phyloP scores from a whole-genome alignment of 2,329 filamentous ascomycete species.

The Colletotrichum scovillei region DNA sequence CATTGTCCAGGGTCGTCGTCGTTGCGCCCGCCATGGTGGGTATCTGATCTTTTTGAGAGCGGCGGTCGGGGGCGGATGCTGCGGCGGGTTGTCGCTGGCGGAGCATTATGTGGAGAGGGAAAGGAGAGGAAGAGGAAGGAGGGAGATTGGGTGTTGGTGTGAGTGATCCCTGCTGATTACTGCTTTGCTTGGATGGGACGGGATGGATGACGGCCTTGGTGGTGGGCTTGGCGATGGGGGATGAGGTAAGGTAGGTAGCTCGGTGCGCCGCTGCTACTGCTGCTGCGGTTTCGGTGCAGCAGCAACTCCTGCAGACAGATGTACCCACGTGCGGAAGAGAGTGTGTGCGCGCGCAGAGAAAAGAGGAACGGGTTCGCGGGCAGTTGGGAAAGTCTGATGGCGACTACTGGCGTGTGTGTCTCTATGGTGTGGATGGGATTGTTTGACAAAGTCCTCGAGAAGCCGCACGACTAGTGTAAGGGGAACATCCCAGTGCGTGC shows the following conservation, averaged over 20 bases:
- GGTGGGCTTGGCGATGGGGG: constrained; percentile 27
- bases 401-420: constrained; percentile 11
- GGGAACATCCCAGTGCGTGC: constrained; percentile 12
- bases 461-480: background rate
- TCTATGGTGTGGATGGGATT: background rate
- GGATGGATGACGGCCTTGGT: background rate
- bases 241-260: constrained; percentile 27
- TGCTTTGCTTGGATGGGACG: constrained; percentile 4
- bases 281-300: constrained; percentile 3
- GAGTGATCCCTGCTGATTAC: constrained; percentile 4
- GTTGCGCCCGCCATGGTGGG: constrained; percentile 37
- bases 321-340: background rate
- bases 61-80: constrained; percentile 15
- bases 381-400: constrained; percentile 4
- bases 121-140: background rate
- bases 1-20: constrained; percentile 35
- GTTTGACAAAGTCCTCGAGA: background rate
- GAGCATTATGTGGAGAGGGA: constrained; percentile 37
- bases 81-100: constrained; percentile 38
- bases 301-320: constrained; percentile 11
- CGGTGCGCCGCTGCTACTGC: background rate
- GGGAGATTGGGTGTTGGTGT: constrained; percentile 8
- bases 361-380: constrained; percentile 3
- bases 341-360: background rate
- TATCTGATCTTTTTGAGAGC: constrained; percentile 33